phyloP scores from a whole-genome alignment of 805 yeast genomes.

The Myxozyma kluyveri region DNA sequence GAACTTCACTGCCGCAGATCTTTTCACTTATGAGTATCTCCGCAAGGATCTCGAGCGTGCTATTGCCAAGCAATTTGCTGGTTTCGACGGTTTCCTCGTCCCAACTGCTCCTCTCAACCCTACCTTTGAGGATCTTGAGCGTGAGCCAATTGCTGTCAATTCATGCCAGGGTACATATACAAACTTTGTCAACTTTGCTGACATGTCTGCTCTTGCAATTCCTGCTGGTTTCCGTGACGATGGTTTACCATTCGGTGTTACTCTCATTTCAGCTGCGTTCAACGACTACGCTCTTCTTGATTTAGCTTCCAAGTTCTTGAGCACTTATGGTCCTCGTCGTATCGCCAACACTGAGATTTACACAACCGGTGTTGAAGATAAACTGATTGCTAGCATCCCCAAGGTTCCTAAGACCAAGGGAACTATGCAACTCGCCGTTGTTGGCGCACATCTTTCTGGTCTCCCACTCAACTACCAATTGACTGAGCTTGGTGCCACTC shows the following conservation, averaged over 20 bases:
- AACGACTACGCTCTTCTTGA: conserved; percentile 87
- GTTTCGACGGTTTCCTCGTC: conserved; percentile 73
- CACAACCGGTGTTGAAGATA: conserved; percentile 45
- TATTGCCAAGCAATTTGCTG: conserved; percentile 53
- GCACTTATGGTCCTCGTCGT: conserved; percentile 46
- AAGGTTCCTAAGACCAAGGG: conserved; percentile 45
- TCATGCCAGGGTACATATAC: conserved; percentile 98
- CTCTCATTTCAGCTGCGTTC: conserved; percentile 75
- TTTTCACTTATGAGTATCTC: conserved; percentile 81
- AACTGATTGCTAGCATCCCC: conserved; percentile 47
- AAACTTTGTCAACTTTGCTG: conserved; percentile 92
- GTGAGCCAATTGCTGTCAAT: conserved; percentile 79
- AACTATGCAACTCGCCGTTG: conserved; percentile 80
- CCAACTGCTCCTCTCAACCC: conserved; percentile 97
- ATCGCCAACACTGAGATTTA: conserved; percentile 52
- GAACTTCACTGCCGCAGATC: conserved; percentile 73
- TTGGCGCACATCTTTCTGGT: conserved; percentile 91
- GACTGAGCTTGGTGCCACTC: conserved; percentile 73
- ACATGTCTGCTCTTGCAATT: conserved; percentile 83
- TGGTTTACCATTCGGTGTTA: conserved; percentile 88
- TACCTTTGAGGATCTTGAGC: conserved; percentile 63
- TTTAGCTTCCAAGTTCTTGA: conserved; percentile 68
- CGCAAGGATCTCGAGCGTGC: conserved; percentile 74
- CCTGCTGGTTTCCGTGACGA: conserved; percentile 88
- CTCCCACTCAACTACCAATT: conserved; percentile 93